These are phyloP conservation scores for Apiosordaria backusii DNA, from an alignment of 495 filamentous ascomycete genomes.

Conservation along the genomic window DNA sequence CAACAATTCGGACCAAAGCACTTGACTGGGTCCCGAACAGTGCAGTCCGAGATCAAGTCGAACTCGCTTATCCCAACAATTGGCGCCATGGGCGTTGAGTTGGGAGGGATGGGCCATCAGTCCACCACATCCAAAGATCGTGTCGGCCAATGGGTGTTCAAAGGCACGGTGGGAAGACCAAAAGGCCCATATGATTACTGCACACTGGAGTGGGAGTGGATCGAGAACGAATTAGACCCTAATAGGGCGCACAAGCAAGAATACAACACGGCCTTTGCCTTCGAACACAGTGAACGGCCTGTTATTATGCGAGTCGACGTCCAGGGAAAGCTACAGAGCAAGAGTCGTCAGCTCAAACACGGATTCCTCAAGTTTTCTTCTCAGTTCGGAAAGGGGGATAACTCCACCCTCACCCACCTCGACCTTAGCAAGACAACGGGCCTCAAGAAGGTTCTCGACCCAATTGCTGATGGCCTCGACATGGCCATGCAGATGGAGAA, in stretches of 20 bases:
- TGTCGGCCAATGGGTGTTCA: neutral
- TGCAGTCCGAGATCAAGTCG: neutral
- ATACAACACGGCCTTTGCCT: constrained; percentile 24
- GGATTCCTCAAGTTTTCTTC: constrained; percentile 2
- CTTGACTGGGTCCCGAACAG: constrained; percentile 4
- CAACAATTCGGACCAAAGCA: constrained; percentile 6
- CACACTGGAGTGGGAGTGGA: constrained; percentile 15
- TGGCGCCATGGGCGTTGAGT: neutral
- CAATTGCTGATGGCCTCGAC: neutral
- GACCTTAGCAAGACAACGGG: neutral
- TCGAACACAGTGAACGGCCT: constrained; percentile 19
- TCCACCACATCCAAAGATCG: neutral
- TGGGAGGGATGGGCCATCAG: neutral
- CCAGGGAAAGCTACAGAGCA: constrained; percentile 17
- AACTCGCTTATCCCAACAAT: neutral
- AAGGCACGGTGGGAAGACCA: neutral
- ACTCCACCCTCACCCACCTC: constrained; percentile 5
- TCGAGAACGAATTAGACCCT: constrained; percentile 13
- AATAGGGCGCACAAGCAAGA: constrained; percentile 11
- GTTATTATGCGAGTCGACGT: constrained; percentile 25
- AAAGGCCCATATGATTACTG: neutral
- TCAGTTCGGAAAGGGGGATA: neutral
- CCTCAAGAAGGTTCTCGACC: constrained; percentile 4
- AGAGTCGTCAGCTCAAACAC: constrained; percentile 10
- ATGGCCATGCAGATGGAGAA: constrained; percentile 11